Evolutionary conservation across 441 rosid species (phyloP), one percentile per base, ranked within the genome.

Genomic region (Oxalis stricta): DNA sequence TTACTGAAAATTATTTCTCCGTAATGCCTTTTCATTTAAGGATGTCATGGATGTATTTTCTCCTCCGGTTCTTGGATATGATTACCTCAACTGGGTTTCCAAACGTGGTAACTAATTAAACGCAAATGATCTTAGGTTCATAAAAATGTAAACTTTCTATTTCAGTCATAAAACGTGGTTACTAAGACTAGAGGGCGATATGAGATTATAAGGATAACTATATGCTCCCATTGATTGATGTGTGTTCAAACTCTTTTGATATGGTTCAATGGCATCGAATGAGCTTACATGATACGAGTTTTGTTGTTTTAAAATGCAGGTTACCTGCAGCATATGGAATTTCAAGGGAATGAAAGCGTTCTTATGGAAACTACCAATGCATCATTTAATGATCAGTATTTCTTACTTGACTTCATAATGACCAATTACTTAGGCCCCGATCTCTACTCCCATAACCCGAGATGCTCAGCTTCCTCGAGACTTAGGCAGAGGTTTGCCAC

Each of bases 401-500:
- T 77, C 75, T 58, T 77, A 69, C 55, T 70, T 35, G 63, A 66
- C 51, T 77, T 81, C 61, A 53, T 75, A 35, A 72, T 77, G 78
- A 53, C 71, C 41, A 69, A 56, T 51, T 76, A 68, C 45, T 41
- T 80, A 52, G 84, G 80, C 50, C 89, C 89, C 44, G 84, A 77
- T 63, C 61, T 80, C 43, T 69, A 46, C 48, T 75, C 68, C 38
- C 82, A 77, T 62, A 62, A 62, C 41, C 83, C 82, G 48, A 66
- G 79, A 54, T 35, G 55, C 50, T 81, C 91, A 10, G 76, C 70
- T 2, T 60, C n/a, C 60, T 60, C 71, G 65, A 17, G 63, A 85
- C 62, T 32, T 64, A 49, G 72, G 73, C 4, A 33, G 48, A 59
- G 44, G 47, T 36, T 58, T 64, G 38, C 73, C 75, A 4, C 91